Evolutionary conservation across 1,284 basidiomycete genomes (phyloP), one percentile per base, ranked within the genome.

Genomic region (Leccinum cinnamomeum): DNA sequence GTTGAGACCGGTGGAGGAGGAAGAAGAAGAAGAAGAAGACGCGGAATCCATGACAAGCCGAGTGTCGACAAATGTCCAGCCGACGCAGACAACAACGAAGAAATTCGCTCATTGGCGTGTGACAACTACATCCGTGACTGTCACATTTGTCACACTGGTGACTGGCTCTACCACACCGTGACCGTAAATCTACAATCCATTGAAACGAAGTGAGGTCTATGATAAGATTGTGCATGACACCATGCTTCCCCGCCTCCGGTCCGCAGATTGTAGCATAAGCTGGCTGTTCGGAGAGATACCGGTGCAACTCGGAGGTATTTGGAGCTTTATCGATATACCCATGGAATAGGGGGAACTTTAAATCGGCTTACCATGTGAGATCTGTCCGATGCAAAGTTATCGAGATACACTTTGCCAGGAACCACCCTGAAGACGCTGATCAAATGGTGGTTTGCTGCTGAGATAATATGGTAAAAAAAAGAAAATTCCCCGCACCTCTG

Each of bases 381-480:
- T 69, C 90, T 79, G 72, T 91, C 88, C n/a, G 89, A 91, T 8
- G 88, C 87, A 75, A 91, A 91, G 67, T 83, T 68, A 63, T 82
- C 76, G 20, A 91, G 73, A 69, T 81, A 88, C 3, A 71, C 71
- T 33, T 74, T 59, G 5, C 80, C 84, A 56, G 82, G 79, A 58
- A 92, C 76, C 55, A 90, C 78, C 68, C 84, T 79, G 67, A 85
- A 84, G 37, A 76, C 59, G 67, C 84, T 86, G 64, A 44, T 56
- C 50, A 57, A 56, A 64, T 54, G 56, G 35, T 51, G 14, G 28
- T 64, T 65, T 61, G 48, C 28, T 46, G 54, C 59, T 39, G 58
- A 65, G 56, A 63, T 62, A 64, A 58, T 23, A 54, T n/a, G 14
- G 56, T 41, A 48, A 39, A 39, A 39, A 37, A 39, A 39, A 33